These are phyloP conservation scores for Saturnispora galanensis DNA, from an alignment of 805 yeast species.

Conservation along the genomic window DNA sequence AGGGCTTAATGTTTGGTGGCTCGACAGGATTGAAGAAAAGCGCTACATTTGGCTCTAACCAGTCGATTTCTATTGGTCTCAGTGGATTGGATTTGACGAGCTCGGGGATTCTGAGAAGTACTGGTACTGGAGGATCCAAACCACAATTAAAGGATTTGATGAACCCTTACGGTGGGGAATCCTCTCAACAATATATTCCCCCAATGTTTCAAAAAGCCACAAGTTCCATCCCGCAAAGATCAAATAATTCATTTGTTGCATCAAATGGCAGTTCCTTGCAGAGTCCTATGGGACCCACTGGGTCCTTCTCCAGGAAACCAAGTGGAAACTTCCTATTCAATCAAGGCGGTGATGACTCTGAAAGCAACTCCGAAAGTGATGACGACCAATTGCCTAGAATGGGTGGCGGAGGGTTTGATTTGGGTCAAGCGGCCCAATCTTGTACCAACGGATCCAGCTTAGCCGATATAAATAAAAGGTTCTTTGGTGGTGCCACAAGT, in stretches of 20 bases:
- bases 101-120: constrained; percentile 21
- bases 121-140: constrained; percentile 22
- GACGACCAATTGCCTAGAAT: not conserved
- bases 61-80: constrained; percentile 21
- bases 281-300: too few species aligned
- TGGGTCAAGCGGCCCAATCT: constrained; percentile 2
- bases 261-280: too few species aligned
- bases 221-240: not conserved
- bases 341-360: constrained; percentile 7
- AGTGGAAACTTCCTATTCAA: too few species aligned
- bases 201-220: not conserved
- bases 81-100: constrained; percentile 24
- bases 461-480: constrained; percentile 5
- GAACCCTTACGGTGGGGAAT: not conserved
- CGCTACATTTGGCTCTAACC: constrained; percentile 7
- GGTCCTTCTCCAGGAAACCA: too few species aligned
- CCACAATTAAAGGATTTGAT: constrained; percentile 18
- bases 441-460: constrained; percentile 5
- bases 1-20: not conserved
- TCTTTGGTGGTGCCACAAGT: not conserved
- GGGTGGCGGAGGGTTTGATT: constrained; percentile 5
- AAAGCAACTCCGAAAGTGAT: not conserved
- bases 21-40: not conserved
- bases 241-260: too few species aligned
- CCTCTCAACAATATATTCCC: too few species aligned